phyloP scores from a whole-genome alignment of 306 rosid genomes.

The Citrullus colocynthis region DNA sequence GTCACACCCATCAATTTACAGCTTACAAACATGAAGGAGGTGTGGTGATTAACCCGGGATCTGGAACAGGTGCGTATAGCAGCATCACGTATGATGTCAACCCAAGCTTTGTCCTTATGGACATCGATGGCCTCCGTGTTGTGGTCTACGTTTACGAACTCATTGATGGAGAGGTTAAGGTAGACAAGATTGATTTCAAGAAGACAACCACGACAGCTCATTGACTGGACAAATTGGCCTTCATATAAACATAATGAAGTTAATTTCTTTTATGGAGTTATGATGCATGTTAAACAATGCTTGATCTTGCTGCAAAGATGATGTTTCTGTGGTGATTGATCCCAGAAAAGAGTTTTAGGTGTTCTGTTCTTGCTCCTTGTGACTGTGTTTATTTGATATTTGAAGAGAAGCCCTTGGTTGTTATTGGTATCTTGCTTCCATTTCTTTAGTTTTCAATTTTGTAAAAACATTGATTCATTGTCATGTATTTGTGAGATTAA shows the following conservation, averaged over 20 bases:
- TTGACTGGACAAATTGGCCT: constrained; percentile 20
- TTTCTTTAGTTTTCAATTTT: background rate
- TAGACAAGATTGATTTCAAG: constrained; percentile 98
- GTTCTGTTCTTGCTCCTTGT: background rate
- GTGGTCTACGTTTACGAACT: constrained; percentile 96
- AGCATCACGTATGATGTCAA: constrained; percentile 93
- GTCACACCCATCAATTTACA: constrained; percentile 93
- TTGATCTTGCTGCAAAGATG: background rate
- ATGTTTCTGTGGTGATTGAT: background rate
- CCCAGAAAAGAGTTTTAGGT: background rate
- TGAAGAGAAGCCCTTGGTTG: background rate
- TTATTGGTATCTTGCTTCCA: background rate
- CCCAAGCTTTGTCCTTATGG: constrained; percentile 98
- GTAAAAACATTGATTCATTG: background rate
- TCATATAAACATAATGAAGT: constrained; percentile 5
- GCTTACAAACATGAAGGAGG: constrained; percentile 98
- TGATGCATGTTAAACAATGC: background rate
- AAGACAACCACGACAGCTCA: constrained; percentile 70
- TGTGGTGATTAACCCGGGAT: constrained; percentile 94
- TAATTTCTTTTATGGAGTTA: background rate
- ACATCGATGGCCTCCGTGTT: constrained; percentile 87
- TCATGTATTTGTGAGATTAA: background rate
- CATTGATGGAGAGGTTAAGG: constrained; percentile 96
- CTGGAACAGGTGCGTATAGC: constrained; percentile 92
- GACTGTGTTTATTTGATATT: background rate